phyloP scores from a whole-genome alignment of 352 stramenopile species.

The Albugo candida region DNA sequence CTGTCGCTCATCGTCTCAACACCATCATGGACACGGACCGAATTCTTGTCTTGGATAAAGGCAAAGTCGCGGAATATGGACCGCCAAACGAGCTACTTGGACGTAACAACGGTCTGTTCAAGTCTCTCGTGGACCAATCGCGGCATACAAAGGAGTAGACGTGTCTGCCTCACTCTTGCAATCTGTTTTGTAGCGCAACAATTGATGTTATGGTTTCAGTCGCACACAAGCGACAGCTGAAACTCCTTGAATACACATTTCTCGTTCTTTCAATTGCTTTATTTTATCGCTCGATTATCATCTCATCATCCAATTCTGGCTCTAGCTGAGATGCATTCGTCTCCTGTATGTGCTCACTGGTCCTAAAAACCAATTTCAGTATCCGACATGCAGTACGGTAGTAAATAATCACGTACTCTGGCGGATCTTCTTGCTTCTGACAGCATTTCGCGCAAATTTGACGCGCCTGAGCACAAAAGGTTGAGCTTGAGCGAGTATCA shows the following conservation, averaged over 20 bases:
- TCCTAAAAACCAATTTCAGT: background rate
- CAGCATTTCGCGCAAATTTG: slow-evolving; percentile 82
- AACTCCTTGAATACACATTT: too few relatives aligned
- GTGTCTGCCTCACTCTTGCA: too few relatives aligned
- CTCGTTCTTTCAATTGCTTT: too few relatives aligned
- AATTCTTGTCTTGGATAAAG: slow-evolving; percentile 81
- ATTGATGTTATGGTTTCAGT: too few relatives aligned
- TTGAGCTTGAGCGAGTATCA: background rate
- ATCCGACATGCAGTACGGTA: background rate
- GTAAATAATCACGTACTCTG: slow-evolving; percentile 14
- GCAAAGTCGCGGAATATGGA: slow-evolving; percentile 81
- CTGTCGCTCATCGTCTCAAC: slow-evolving; percentile 86
- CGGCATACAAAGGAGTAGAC: slow-evolving; percentile 5
- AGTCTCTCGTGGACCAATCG: slow-evolving; percentile 57
- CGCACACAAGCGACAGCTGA: too few relatives aligned
- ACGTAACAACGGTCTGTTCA: slow-evolving; percentile 47
- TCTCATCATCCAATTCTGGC: slow-evolving; percentile 9
- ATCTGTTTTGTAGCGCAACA: too few relatives aligned
- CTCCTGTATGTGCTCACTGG: slow-evolving; percentile 29
- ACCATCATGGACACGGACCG: slow-evolving; percentile 85
- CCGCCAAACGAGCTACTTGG: slow-evolving; percentile 50
- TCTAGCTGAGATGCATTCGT: slow-evolving; percentile 30
- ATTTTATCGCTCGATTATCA: too few relatives aligned
- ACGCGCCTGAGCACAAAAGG: slow-evolving; percentile 20
- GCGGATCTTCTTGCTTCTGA: slow-evolving; percentile 44